Conservation (phyloP, 345 rosid genomes). For the Sisymbrium altissimum region DNA sequence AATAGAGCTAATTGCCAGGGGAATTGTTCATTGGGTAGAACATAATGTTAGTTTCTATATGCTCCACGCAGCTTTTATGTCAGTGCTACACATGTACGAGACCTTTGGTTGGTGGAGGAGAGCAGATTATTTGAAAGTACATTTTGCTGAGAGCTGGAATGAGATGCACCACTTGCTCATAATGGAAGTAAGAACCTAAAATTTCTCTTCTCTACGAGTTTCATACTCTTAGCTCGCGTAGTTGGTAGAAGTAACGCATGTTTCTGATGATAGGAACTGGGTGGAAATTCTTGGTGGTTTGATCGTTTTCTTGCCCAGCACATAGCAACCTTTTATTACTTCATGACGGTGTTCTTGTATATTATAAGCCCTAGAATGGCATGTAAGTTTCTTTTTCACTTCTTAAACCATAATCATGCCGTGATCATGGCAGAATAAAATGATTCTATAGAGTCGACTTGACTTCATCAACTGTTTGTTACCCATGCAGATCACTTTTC, state of each 20-base stretch:
- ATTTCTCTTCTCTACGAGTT: neutral
- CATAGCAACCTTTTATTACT: constrained; percentile 71
- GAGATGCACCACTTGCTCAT: constrained; percentile 99
- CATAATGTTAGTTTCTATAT: constrained; percentile 2
- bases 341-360: constrained; percentile 90
- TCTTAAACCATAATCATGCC: neutral
- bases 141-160: constrained; percentile 99
- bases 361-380: constrained; percentile 97
- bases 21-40: neutral
- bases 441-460: neutral
- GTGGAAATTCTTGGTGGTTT: constrained; percentile 95
- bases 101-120: constrained; percentile 99
- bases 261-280: constrained; percentile 72
- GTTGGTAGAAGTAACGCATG: neutral
- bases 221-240: neutral
- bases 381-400: constrained; percentile 51
- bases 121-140: constrained; percentile 93
- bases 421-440: neutral
- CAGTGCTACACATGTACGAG: constrained; percentile 97
- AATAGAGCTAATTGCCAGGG: neutral
- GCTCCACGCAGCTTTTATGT: constrained; percentile 69
- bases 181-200: constrained; percentile 72
- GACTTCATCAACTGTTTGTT: constrained; percentile 9
- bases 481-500: constrained; percentile 79
- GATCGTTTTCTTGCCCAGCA: constrained; percentile 89